Percentiles rank a stretch among this genome's conserved stretches.
These are phyloP conservation scores for Cytospora piceicola DNA, from an alignment of 2,329 filamentous ascomycete genomes.

Conservation along the genomic window DNA sequence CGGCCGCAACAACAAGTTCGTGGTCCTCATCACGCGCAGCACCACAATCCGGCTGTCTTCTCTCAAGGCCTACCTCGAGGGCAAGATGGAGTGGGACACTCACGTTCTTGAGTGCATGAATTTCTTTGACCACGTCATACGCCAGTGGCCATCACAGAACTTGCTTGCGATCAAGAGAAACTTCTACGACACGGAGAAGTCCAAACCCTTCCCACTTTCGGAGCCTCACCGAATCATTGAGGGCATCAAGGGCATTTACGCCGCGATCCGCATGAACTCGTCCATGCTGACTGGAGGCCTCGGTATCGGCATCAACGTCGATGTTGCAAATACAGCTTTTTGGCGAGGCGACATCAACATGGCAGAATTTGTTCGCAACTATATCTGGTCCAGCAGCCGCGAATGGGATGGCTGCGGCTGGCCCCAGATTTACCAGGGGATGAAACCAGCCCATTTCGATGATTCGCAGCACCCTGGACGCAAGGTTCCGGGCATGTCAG, in stretches of 20 bases:
- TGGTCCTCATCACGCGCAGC: slow-evolving; percentile 65
- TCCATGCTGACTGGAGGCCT: slow-evolving; percentile 51
- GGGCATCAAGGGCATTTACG: slow-evolving; percentile 87
- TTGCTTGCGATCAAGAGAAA: slow-evolving; percentile 78
- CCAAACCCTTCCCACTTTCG: slow-evolving; percentile 59
- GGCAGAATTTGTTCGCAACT: slow-evolving; percentile 42
- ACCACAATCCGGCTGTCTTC: slow-evolving; percentile 69
- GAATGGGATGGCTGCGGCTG: slow-evolving; percentile 31
- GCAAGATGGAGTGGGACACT: slow-evolving; percentile 64
- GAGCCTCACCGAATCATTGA: slow-evolving; percentile 53
- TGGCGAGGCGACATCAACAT: slow-evolving; percentile 59
- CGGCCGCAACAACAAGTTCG: slow-evolving; percentile 54
- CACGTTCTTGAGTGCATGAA: slow-evolving; percentile 77
- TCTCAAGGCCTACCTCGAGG: slow-evolving; percentile 68
- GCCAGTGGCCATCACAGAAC: slow-evolving; percentile 72
- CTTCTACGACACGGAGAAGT: slow-evolving; percentile 67
- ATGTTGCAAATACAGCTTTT: slow-evolving; percentile 91
- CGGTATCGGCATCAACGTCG: slow-evolving; percentile 80
- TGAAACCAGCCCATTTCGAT: slow-evolving; percentile 21
- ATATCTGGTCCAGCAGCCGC: slow-evolving; percentile 34
- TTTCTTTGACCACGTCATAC: slow-evolving; percentile 88
- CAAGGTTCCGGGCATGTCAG: slow-evolving; percentile 43
- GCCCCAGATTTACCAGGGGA: neutral
- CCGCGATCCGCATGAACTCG: slow-evolving; percentile 77
- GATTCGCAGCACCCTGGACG: neutral